Conservation (phyloP, 2,329 filamentous ascomycete genomes). For the Pseudocercospora ulei region DNA sequence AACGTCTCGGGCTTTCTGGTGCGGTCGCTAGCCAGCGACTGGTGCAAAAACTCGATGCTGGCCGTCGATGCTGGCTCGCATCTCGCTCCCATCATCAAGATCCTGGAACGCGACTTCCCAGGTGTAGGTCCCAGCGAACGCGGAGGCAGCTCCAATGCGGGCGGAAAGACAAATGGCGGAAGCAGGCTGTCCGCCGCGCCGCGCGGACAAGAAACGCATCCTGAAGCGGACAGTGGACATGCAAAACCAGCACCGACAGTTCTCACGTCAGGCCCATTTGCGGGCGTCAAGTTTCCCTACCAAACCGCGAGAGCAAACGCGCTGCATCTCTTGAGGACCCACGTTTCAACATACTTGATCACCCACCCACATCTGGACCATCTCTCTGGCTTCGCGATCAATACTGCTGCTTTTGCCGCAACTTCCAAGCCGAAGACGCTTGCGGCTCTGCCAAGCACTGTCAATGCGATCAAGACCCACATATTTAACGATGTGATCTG, state of each 20-base stretch:
- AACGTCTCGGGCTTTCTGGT: constrained; percentile 85
- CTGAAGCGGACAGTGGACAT: background rate
- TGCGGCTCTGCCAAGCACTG: constrained; percentile 77
- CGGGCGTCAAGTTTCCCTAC: constrained; percentile 62
- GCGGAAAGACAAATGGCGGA: constrained; percentile 14
- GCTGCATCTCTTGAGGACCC: constrained; percentile 62
- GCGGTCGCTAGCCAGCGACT: constrained; percentile 65
- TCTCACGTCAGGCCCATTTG: constrained; percentile 60
- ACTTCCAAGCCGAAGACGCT: constrained; percentile 70
- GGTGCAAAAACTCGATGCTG: constrained; percentile 71
- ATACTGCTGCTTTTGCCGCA: constrained; percentile 76
- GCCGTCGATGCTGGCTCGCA: constrained; percentile 93
- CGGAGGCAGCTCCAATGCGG: constrained; percentile 17
- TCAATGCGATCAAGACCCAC: constrained; percentile 81
- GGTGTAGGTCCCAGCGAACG: constrained; percentile 30
- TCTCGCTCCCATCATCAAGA: constrained; percentile 70
- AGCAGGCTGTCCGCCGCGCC: constrained; percentile 13
- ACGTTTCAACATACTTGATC: constrained; percentile 82
- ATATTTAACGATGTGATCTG: constrained; percentile 98
- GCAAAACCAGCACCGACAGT: constrained; percentile 42
- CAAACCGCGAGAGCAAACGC: constrained; percentile 65
- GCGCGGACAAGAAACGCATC: constrained; percentile 17
- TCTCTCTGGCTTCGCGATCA: constrained; percentile 81
- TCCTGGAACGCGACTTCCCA: constrained; percentile 54
- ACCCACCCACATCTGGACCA: constrained; percentile 98